Conservation (phyloP, 2,329 filamentous ascomycete species). For the Phoma sp. region DNA sequence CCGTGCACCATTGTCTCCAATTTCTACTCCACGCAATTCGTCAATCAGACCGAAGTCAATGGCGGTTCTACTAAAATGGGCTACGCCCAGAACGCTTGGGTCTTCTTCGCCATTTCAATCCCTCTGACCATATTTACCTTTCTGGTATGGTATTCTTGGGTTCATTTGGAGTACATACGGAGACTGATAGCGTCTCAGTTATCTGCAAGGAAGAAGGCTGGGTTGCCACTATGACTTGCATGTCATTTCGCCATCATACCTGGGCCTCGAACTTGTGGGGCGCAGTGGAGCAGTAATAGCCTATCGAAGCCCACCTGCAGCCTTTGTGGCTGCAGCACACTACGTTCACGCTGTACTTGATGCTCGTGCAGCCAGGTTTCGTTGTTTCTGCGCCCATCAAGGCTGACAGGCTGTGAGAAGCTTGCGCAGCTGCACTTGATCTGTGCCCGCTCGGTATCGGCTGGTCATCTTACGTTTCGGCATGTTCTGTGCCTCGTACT, state of each 20-base stretch:
- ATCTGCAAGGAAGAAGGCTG: background rate
- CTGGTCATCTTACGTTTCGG: background rate
- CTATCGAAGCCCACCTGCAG: background rate
- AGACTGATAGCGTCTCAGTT: background rate
- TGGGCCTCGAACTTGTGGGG: background rate
- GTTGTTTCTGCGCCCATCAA: background rate
- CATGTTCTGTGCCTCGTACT: no score
- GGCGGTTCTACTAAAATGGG: slow-evolving; percentile 16
- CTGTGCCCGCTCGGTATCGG: background rate
- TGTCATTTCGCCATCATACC: background rate
- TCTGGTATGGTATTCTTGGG: slow-evolving; percentile 30
- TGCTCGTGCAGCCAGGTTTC: background rate
- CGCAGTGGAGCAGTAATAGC: background rate
- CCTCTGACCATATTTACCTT: slow-evolving; percentile 31
- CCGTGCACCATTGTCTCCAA: slow-evolving; percentile 37
- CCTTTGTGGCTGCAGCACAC: background rate
- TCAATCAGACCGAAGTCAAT: slow-evolving; percentile 19
- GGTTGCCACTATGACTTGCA: background rate
- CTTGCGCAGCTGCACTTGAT: background rate
- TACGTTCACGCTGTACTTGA: background rate
- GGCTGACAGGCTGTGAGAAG: background rate
- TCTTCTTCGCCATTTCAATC: slow-evolving; percentile 34
- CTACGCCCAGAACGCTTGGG: slow-evolving; percentile 28
- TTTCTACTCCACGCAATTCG: slow-evolving; percentile 38
- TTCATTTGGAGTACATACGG: background rate